Base-by-base conservation (phyloP, 805 yeast species). In the Kodamaea sagamina region DNA sequence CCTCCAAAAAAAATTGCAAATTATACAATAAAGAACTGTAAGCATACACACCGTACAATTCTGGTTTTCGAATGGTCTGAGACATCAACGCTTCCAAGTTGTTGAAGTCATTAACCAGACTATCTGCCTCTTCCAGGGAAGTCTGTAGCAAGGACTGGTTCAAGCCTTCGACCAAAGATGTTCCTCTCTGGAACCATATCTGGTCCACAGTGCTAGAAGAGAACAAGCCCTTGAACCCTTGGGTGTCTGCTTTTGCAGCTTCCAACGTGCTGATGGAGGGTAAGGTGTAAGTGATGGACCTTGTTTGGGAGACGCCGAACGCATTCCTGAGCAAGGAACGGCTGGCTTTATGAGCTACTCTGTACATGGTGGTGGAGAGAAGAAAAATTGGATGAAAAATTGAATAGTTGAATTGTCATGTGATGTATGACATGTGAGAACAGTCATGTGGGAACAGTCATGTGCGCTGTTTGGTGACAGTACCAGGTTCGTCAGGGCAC, bases 11-110 rank as follows among this genome's bases (percentile, higher is more conserved):
- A 46, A 76, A 77, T 49, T 69, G 78, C 41, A 72, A 56, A 55
- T 74, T 77, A 63, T 74, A 73, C 44, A 78, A 66, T 19, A 70
- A 55, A 4, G 80, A 59, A 5, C 81, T 74, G 37, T 70, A 59
- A 40, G 74, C 64, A 52, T 72, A 73, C 36, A 77, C 62, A 27
- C 64, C 65, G 42, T 63, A 61, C 48, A 75, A 70, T 42, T 67
- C 72, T 25, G 75, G 77, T 44, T 71, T 70, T 49, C 67, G 68
- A 38, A 74, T 70, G 3, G 78, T 69, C 45, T 65, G 58, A 8
- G 64, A 50, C 35, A 77, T 61, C 39, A 77, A 57, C 11, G 41
- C 54, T 17, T 53, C 48, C 39, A 53, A 51, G 25, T 41, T 34
- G 51, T 55, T 57, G 34, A 15, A 13, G 17, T 29, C 4, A 19